Conservation (phyloP, 2,329 filamentous ascomycete species). For the Colletotrichum phormii region DNA sequence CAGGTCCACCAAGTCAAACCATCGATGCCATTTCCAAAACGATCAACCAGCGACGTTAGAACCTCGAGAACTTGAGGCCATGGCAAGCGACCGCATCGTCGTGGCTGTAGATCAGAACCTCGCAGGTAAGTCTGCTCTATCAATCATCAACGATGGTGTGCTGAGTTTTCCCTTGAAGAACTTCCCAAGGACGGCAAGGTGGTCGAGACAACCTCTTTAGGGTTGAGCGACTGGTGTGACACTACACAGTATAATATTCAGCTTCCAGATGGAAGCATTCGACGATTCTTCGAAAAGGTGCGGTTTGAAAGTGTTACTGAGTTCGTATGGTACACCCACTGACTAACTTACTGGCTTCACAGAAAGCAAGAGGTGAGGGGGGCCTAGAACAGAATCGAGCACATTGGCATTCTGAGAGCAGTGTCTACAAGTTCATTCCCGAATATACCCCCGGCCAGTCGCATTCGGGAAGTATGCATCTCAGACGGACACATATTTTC, state of each 20-base stretch:
- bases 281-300: neutral
- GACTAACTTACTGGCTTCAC: neutral
- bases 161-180: neutral
- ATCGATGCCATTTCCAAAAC: neutral
- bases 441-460: neutral
- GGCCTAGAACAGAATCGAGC: neutral
- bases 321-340: neutral
- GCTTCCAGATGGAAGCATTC: slow-evolving; percentile 30
- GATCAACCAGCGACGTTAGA: neutral
- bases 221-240: slow-evolving; percentile 37
- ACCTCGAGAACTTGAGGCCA: neutral
- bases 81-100: neutral
- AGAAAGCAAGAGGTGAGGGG: neutral
- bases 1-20: too few relatives aligned
- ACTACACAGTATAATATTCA: slow-evolving; percentile 18
- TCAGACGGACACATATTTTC: slow-evolving; percentile 41
- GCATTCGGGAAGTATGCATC: slow-evolving; percentile 31
- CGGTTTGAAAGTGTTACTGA: neutral
- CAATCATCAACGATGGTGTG: neutral
- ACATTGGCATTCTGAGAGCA: neutral
- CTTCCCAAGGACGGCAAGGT: neutral
- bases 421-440: neutral
- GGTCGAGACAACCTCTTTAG: slow-evolving; percentile 25
- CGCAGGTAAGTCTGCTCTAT: neutral
- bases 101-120: neutral